These are phyloP conservation scores for Candida tropicalis DNA, from an alignment of 1,139 yeast genomes.

Conservation along the genomic window DNA sequence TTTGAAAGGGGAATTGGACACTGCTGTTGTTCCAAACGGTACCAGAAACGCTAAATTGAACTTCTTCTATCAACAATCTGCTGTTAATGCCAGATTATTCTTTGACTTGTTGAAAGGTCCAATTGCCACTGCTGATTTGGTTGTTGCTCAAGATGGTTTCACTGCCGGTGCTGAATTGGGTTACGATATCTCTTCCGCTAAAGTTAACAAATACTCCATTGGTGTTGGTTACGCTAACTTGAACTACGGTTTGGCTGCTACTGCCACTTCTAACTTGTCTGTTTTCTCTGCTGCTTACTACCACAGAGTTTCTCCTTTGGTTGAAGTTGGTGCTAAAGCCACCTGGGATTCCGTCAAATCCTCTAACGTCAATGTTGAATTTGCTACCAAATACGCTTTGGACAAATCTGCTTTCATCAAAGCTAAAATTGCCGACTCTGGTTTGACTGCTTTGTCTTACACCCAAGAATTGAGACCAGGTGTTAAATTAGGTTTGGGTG, in stretches of 20 bases:
- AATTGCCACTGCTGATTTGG: conserved; percentile 90
- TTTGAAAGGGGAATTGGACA: conserved; percentile 88
- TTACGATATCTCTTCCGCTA: conserved; percentile 91
- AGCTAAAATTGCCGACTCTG: conserved; percentile 97
- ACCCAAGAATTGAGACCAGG: conserved; percentile 96
- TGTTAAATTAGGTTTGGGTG: conserved; percentile 96
- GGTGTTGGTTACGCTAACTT: conserved; percentile 94
- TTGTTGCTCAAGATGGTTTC: conserved; percentile 95
- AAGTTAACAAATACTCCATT: conserved; percentile 91
- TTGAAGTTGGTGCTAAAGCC: conserved; percentile 98
- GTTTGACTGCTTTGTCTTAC: conserved; percentile 92
- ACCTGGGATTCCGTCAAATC: conserved; percentile 86
- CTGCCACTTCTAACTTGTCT: conserved; percentile 87
- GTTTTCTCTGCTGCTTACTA: conserved; percentile 95
- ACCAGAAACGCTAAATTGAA: conserved; percentile 89
- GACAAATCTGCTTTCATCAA: conserved; percentile 88
- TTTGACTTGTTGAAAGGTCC: conserved; percentile 97
- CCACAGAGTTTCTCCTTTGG: conserved; percentile 89
- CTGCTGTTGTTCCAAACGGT: conserved; percentile 86
- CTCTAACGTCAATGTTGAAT: conserved; percentile 77
- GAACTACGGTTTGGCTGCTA: conserved; percentile 82
- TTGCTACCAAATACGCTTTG: conserved; percentile 92
- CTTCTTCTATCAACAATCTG: conserved; percentile 89
- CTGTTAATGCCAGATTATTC: conserved; percentile 92
- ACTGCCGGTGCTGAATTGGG: conserved; percentile 97